Conservation (phyloP, 768 basidiomycete genomes). For the Podaxis sp. region DNA sequence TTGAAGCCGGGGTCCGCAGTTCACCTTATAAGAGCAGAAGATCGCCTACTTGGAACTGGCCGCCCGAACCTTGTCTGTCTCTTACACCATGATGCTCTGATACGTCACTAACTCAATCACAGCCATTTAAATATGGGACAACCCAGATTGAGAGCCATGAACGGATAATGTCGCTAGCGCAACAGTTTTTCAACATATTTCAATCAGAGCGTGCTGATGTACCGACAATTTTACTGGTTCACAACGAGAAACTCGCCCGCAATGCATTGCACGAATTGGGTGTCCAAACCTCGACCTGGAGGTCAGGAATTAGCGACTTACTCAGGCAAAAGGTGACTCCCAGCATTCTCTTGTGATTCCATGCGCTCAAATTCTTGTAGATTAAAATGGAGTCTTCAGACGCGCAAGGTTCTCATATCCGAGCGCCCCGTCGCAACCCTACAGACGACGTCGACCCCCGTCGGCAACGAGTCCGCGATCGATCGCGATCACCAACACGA, state of each 20-base stretch:
- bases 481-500: conserved; percentile 8
- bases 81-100: neutral
- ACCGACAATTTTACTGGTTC: conserved; percentile 49
- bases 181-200: conserved; percentile 23
- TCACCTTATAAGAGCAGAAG: conserved; percentile 25
- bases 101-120: neutral
- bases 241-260: conserved; percentile 38
- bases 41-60: conserved; percentile 21
- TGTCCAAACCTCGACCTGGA: conserved; percentile 41
- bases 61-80: conserved; percentile 17
- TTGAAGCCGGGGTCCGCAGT: conserved; percentile 21
- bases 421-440: neutral
- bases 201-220: conserved; percentile 1
- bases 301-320: conserved; percentile 37
- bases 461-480: conserved; percentile 2
- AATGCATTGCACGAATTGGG: conserved; percentile 41
- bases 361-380: neutral
- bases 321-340: conserved; percentile 21
- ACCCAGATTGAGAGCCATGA: conserved; percentile 21
- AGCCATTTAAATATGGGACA: conserved; percentile 32
- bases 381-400: neutral
- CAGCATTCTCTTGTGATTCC: neutral
- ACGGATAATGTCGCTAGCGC: conserved; percentile 21
- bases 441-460: conserved; percentile 3
- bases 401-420: neutral